Conservation (phyloP, 2,329 filamentous ascomycete genomes). For the Thelonectria olida region DNA sequence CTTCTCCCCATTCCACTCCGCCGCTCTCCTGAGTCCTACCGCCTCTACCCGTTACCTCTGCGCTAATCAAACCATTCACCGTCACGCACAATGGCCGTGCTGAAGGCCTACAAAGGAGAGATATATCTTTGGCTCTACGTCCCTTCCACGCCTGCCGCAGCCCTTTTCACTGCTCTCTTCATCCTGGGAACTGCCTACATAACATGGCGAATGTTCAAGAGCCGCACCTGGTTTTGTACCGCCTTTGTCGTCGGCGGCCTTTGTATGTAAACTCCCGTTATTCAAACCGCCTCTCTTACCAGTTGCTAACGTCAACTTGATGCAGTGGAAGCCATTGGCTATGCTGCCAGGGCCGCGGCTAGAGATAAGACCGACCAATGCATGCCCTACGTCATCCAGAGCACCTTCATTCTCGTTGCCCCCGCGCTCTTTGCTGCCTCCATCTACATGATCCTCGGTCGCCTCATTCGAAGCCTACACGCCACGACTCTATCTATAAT, state of each 20-base stretch:
- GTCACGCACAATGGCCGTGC: background rate
- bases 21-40: too few species aligned
- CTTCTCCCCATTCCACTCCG: too few species aligned
- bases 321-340: background rate
- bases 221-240: background rate
- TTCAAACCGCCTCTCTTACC: background rate
- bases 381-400: conserved; percentile 44
- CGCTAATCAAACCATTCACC: too few species aligned
- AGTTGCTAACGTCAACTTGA: too few species aligned
- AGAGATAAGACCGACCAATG: background rate
- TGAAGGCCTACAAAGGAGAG: background rate
- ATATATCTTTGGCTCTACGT: conserved; percentile 2
- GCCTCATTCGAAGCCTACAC: conserved; percentile 52
- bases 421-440: conserved; percentile 59
- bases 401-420: conserved; percentile 54
- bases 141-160: background rate
- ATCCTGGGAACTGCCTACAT: background rate
- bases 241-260: background rate
- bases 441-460: conserved; percentile 60
- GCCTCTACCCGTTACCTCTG: too few species aligned
- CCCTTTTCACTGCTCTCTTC: background rate
- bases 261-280: background rate
- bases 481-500: conserved; percentile 47
- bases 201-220: background rate
- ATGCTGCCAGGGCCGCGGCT: background rate